Conservation (phyloP, 345 rosid species). For the Gossypium raimondii region DNA sequence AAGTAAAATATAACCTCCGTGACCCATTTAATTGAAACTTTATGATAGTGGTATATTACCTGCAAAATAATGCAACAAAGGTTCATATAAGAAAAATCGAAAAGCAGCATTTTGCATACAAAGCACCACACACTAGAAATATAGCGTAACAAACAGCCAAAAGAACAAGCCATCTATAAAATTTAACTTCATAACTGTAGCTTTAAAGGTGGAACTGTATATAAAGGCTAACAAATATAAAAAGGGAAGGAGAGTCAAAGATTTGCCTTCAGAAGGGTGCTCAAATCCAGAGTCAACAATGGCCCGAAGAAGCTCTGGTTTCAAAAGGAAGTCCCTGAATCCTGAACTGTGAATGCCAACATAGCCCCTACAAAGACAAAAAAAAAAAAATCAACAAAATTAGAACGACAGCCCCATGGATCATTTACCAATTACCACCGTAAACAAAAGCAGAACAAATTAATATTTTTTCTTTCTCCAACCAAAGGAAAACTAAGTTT, state of each 20-base stretch:
- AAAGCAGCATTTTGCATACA: neutral
- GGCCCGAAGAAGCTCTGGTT: constrained; percentile 97
- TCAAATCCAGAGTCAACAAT: constrained; percentile 98
- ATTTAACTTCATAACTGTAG: neutral
- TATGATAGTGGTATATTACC: constrained; percentile 55
- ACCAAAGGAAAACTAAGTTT: neutral
- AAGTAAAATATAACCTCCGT: constrained; percentile 71
- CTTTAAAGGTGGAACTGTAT: neutral
- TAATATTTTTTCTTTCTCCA: neutral
- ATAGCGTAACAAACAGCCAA: neutral
- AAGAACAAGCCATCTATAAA: neutral
- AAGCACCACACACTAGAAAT: neutral
- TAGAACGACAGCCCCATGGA: neutral
- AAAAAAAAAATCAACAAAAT: neutral
- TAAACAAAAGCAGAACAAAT: neutral
- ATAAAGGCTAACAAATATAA: neutral
- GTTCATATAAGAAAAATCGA: neutral
- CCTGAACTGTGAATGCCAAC: constrained; percentile 99
- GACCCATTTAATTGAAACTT: constrained; percentile 60
- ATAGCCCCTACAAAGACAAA: constrained; percentile 56
- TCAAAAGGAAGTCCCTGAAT: constrained; percentile 98
- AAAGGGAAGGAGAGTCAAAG: neutral
- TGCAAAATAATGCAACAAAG: constrained; percentile 21
- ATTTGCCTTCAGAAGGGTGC: constrained; percentile 96
- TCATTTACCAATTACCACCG: neutral